phyloP scores from a whole-genome alignment of 176 grass and related monocot genomes.

The Triticum timopheevii region DNA sequence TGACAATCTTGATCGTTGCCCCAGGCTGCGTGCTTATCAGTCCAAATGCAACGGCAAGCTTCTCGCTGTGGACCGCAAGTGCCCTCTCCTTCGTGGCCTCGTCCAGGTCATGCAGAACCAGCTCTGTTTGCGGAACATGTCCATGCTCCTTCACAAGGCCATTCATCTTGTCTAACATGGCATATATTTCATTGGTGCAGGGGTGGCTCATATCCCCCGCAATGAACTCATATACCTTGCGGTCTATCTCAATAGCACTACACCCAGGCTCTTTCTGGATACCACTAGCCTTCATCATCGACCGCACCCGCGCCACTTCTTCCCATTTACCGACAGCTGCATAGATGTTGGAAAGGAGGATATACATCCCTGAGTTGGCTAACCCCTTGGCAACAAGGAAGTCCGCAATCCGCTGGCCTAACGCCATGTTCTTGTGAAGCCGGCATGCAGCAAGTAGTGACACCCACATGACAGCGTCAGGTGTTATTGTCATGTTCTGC shows the following conservation, averaged over 20 bases:
- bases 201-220: constrained; percentile 77
- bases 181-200: constrained; percentile 62
- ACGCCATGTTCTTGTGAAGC: constrained; percentile 66
- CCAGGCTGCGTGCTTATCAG: constrained; percentile 70
- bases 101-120: constrained; percentile 82
- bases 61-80: constrained; percentile 87
- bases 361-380: constrained; percentile 73
- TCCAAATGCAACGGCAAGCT: constrained; percentile 78
- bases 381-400: constrained; percentile 54
- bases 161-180: constrained; percentile 68
- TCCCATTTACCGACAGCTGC: constrained; percentile 69
- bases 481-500: constrained; percentile 52
- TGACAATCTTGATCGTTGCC: constrained; percentile 71
- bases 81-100: constrained; percentile 58
- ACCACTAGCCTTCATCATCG: constrained; percentile 76
- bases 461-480: constrained; percentile 64
- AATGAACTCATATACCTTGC: constrained; percentile 68
- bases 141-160: constrained; percentile 64
- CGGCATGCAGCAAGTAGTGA: constrained; percentile 75
- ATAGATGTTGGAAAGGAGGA: constrained; percentile 89
- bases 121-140: constrained; percentile 59
- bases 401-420: constrained; percentile 73
- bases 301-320: constrained; percentile 50
- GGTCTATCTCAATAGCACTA: constrained; percentile 68
- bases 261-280: constrained; percentile 85